Base-by-base conservation (phyloP, 345 rosid genomes). In the Kandelia obovata region DNA sequence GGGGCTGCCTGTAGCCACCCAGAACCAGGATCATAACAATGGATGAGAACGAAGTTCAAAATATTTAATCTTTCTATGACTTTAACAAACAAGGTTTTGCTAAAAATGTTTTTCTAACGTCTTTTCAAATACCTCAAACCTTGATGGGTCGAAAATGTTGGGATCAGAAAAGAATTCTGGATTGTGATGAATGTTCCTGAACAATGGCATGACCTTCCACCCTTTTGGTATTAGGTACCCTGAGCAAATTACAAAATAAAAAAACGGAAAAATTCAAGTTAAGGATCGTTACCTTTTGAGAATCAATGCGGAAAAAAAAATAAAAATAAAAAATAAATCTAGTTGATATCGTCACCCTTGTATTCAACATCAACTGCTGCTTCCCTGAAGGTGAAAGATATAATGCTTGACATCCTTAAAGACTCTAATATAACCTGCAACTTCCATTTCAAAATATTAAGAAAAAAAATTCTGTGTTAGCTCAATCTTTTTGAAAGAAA, bases 301-400 rank as follows among this genome's bases (percentile, higher is more conserved):
- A 39, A 39, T 9, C 9, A 30, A 55, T 23, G 28, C 17, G 9
- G 17, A 7, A 30, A 30, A 20, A 27, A 19, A 5, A 5, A 30
- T 65, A 16, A 46, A 2, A 23, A 19, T 5, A 7, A 35, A n/a
- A 30, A 27, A 8, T 2, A 31, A 31, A 13, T 39, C 11, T 53
- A 53, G 26, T 53, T 53, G 11, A 20, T 4, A 31, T 39, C 16
- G 17, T 47, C 49, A 73, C 77, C 77, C 23, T 67, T 73, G 65
- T 73, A 73, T 67, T 92, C 98, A 47, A 88, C 93, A 77, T 92
- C 96, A 72, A 77, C 87, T 60, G 85, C 83, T 7, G 98, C 96
- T 85, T 92, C 98, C 66, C 98, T 87, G 77, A 85, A 92, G 3
- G 96, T 86, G 83, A 92, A 92, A 62, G 96, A 90, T 85, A 92